Evolutionary conservation across 2,329 filamentous ascomycete species (phyloP).

Genomic region (Pestalotiopsis sp.): DNA sequence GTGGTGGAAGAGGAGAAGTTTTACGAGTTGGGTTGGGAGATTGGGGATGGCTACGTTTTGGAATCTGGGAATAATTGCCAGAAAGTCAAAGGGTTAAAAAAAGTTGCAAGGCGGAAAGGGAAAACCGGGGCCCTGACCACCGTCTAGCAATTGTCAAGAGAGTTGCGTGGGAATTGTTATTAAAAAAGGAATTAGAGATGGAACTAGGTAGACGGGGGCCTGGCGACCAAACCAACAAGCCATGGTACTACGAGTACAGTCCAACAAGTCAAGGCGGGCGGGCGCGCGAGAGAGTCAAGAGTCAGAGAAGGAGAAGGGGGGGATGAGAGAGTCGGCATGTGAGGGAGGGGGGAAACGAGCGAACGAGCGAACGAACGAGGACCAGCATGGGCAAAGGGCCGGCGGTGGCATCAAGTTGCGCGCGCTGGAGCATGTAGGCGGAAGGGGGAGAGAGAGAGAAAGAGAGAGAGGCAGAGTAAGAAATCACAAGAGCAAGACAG

Average conservation of each 20-base stretch:
- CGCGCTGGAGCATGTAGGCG: not conserved
- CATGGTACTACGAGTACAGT: not conserved
- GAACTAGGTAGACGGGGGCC: conserved; percentile 29
- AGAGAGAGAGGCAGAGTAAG: conserved; percentile 1
- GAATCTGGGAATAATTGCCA: conserved; percentile 43
- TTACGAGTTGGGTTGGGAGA: conserved; percentile 37
- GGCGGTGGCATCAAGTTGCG: not conserved
- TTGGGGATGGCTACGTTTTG: conserved; percentile 55
- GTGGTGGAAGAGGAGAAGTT: conserved; percentile 28
- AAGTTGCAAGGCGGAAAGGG: conserved; percentile 27
- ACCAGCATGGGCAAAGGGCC: not conserved
- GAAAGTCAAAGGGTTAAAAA: conserved; percentile 35
- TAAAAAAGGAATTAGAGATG: conserved; percentile 38
- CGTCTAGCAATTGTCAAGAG: conserved; percentile 30
- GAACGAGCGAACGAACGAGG: not conserved
- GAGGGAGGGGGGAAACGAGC: not conserved
- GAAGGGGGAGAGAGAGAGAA: not conserved
- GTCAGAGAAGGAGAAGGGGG: not conserved
- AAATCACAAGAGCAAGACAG: not conserved
- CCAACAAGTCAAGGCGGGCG: not conserved
- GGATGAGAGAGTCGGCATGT: not conserved
- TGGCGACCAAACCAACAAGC: conserved; percentile 9
- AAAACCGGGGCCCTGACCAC: conserved; percentile 47
- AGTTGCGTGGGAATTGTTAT: conserved; percentile 41
- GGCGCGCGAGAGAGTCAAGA: not conserved